Evolutionary conservation across 495 filamentous ascomycete species (phyloP).

Genomic region (Talaromyces liani): DNA sequence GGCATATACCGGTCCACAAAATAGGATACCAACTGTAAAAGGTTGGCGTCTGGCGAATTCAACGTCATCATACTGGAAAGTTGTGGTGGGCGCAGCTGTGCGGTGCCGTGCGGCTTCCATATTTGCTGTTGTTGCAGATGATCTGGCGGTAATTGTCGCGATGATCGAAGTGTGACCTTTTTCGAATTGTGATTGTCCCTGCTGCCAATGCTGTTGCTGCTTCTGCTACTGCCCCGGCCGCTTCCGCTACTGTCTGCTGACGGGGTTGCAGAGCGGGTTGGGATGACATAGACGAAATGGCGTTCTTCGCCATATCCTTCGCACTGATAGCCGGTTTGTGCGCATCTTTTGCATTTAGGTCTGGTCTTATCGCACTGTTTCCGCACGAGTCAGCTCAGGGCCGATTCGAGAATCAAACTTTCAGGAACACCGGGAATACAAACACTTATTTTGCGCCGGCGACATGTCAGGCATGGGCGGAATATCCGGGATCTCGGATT

Average conservation of each 20-base stretch:
- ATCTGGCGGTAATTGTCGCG: slow-evolving; percentile 4
- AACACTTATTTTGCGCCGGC: slow-evolving; percentile 9
- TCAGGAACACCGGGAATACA: neutral
- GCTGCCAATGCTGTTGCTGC: neutral
- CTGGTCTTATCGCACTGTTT: slow-evolving; percentile 7
- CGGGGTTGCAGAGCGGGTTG: neutral
- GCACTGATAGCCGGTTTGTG: slow-evolving; percentile 9
- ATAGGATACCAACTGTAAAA: slow-evolving; percentile 1
- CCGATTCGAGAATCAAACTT: neutral
- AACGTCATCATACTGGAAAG: neutral
- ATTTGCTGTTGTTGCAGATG: neutral
- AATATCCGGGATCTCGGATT: slow-evolving; percentile 7
- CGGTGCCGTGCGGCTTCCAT: neutral
- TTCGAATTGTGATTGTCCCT: neutral
- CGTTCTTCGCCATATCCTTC: slow-evolving; percentile 10
- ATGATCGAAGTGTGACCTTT: slow-evolving; percentile 6
- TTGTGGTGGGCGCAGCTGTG: neutral
- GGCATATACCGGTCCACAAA: slow-evolving; percentile 7
- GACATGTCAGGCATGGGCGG: slow-evolving; percentile 8
- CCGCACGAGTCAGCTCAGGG: neutral
- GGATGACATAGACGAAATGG: slow-evolving; percentile 9
- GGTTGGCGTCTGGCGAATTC: neutral
- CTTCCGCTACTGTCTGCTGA: neutral
- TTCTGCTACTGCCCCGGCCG: neutral
- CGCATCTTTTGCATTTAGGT: slow-evolving; percentile 8